These are phyloP conservation scores for Adansonia digitata DNA, from an alignment of 345 rosid species.

Conservation along the genomic window DNA sequence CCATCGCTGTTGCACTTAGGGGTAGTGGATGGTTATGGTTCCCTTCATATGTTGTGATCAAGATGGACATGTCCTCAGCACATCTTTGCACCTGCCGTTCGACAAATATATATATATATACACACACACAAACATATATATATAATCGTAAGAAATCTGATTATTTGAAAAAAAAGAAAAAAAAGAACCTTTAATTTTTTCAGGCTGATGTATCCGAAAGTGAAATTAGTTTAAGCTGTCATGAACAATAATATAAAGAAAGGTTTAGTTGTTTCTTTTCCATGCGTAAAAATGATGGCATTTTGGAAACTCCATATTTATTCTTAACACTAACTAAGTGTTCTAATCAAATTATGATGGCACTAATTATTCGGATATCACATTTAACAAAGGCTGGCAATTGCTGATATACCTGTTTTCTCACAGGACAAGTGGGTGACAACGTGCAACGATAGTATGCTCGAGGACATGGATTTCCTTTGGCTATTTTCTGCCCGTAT, in stretches of 20 bases:
- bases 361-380: not conserved
- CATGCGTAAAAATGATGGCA: not conserved
- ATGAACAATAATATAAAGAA: not conserved
- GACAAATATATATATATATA: not conserved
- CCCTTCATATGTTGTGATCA: conserved; percentile 38
- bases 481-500: conserved; percentile 88
- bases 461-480: conserved; percentile 86
- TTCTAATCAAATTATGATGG: not conserved
- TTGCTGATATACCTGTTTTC: conserved; percentile 65
- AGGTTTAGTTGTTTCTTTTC: not conserved
- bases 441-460: conserved; percentile 92
- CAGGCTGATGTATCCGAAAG: not conserved
- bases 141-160: not conserved
- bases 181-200: too few relatives aligned
- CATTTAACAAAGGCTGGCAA: not conserved
- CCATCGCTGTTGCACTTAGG: conserved; percentile 37
- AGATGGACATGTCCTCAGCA: conserved; percentile 28
- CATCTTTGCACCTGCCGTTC: conserved; percentile 33
- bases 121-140: too few relatives aligned
- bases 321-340: too few relatives aligned
- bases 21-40: conserved; percentile 41
- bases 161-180: not conserved
- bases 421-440: conserved; percentile 62
- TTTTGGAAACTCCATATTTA: not conserved
- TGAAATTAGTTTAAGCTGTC: not conserved